Percentiles rank a stretch among this genome's conserved stretches.
Evolutionary conservation across 345 rosid genomes (phyloP).

Genomic region (Camelina neglecta): DNA sequence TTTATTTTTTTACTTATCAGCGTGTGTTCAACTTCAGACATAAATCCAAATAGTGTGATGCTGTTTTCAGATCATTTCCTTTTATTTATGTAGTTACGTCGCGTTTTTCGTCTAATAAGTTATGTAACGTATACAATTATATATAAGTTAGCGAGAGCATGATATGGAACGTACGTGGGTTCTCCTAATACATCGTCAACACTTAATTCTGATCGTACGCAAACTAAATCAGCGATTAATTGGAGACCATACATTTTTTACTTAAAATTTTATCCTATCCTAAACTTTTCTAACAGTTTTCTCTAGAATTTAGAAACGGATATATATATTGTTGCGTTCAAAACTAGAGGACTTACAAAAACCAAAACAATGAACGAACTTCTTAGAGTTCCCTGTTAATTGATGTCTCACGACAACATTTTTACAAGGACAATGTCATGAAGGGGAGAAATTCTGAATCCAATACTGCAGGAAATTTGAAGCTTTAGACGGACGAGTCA

Average conservation of each 20-base stretch:
- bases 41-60: slow-evolving; percentile 38
- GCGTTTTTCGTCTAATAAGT: slow-evolving; percentile 23
- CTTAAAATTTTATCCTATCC: background rate
- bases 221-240: background rate
- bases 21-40: slow-evolving; percentile 24
- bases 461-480: background rate
- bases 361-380: background rate
- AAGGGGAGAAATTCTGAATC: background rate
- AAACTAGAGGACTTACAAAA: background rate
- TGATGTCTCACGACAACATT: background rate
- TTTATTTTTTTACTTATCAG: background rate
- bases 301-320: background rate
- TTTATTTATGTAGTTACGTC: slow-evolving; percentile 33
- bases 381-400: background rate
- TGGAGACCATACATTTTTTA: background rate
- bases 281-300: too few species aligned
- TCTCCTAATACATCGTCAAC: slow-evolving; percentile 7
- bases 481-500: background rate
- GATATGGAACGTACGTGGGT: slow-evolving; percentile 36
- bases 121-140: slow-evolving; percentile 5
- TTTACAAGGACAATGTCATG: background rate
- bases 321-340: background rate
- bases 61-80: slow-evolving; percentile 18
- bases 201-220: background rate
- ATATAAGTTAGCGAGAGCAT: slow-evolving; percentile 10